A percentile compares a stretch with the other conserved stretches of the same genome.
These are phyloP conservation scores for Vigna reflexopilosa DNA, from an alignment of 306 rosid genomes.

Conservation along the genomic window DNA sequence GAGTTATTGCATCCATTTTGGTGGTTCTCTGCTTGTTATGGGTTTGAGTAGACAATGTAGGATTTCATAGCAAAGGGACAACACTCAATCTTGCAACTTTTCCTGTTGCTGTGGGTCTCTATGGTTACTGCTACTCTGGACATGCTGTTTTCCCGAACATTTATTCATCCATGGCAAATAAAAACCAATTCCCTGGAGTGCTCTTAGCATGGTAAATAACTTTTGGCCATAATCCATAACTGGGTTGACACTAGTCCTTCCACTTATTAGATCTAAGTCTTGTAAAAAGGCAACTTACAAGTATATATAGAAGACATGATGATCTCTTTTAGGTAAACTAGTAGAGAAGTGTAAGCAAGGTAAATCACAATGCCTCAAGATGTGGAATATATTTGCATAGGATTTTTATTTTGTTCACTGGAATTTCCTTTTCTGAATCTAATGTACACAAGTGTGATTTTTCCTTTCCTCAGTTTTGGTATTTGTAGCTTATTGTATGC, in stretches of 20 bases:
- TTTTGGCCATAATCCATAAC: not conserved
- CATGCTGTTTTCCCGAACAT: slow-evolving; percentile 98
- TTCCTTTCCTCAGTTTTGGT: slow-evolving; percentile 60
- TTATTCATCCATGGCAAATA: slow-evolving; percentile 87
- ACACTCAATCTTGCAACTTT: slow-evolving; percentile 73
- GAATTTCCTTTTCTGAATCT: slow-evolving; percentile 23
- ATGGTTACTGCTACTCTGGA: slow-evolving; percentile 97
- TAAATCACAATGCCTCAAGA: not conserved
- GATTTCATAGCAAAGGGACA: slow-evolving; percentile 73
- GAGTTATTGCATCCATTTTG: slow-evolving; percentile 84
- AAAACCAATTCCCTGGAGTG: slow-evolving; percentile 72
- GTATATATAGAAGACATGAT: slow-evolving; percentile 8
- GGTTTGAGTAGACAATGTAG: slow-evolving; percentile 81
- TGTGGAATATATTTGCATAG: not conserved
- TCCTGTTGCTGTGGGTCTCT: slow-evolving; percentile 96
- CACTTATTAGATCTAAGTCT: slow-evolving; percentile 31
- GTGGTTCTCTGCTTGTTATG: slow-evolving; percentile 82
- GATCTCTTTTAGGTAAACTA: slow-evolving; percentile 10
- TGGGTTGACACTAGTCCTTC: slow-evolving; percentile 18
- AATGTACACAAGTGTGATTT: slow-evolving; percentile 17
- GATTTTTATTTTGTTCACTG: not conserved
- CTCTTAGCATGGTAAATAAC: slow-evolving; percentile 77
- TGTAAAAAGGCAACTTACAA: slow-evolving; percentile 6
- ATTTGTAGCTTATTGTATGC: slow-evolving; percentile 80
- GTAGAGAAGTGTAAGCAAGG: not conserved